Conservation (phyloP, 495 filamentous ascomycete genomes). For the Lasiosphaeria ovina region DNA sequence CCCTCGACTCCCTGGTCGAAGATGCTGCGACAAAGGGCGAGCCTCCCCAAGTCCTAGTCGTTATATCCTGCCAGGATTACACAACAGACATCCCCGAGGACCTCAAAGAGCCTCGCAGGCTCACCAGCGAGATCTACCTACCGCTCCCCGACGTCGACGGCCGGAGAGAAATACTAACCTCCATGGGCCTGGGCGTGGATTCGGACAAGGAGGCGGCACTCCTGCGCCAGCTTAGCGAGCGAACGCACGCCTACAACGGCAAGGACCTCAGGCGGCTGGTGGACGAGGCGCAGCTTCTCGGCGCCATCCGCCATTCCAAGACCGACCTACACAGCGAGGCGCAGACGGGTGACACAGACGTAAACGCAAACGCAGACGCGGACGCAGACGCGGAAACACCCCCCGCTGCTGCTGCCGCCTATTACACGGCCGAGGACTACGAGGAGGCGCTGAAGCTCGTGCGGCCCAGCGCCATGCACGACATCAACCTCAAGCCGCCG, state of each 20-base stretch:
- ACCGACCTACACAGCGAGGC: neutral
- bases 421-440: slow-evolving; percentile 41
- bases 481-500: slow-evolving; percentile 83
- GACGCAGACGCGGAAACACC: slow-evolving; percentile 1
- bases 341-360: slow-evolving; percentile 8
- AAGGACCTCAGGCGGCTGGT: slow-evolving; percentile 47
- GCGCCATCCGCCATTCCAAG: too few species aligned
- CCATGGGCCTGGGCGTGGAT: slow-evolving; percentile 39
- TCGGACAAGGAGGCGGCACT: slow-evolving; percentile 37
- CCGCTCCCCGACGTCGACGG: slow-evolving; percentile 72
- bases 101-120: slow-evolving; percentile 63
- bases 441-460: slow-evolving; percentile 43
- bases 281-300: slow-evolving; percentile 35
- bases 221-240: slow-evolving; percentile 45
- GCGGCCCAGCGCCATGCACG: slow-evolving; percentile 83
- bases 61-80: slow-evolving; percentile 72
- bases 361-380: neutral
- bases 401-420: neutral
- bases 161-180: slow-evolving; percentile 70
- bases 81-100: slow-evolving; percentile 71
- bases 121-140: slow-evolving; percentile 73
- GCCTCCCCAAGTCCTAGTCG: slow-evolving; percentile 54
- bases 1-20: slow-evolving; percentile 49
- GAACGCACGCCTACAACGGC: slow-evolving; percentile 55
- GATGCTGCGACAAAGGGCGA: slow-evolving; percentile 33